phyloP scores from a whole-genome alignment of 2,329 filamentous ascomycete species.

The Aquanectria penicillioides region DNA sequence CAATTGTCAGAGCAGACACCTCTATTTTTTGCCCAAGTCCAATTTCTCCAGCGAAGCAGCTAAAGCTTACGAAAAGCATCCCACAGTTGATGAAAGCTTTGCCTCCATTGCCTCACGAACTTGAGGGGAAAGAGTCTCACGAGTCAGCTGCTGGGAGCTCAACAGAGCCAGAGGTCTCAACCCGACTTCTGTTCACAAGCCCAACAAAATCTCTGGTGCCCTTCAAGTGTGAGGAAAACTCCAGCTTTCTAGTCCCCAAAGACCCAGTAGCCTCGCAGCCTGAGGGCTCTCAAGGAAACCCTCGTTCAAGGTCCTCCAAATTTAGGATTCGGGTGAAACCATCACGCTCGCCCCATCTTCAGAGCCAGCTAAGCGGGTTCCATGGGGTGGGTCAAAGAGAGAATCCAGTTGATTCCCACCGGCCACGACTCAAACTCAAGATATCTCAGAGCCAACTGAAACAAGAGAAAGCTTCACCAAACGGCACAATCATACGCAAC shows the following conservation, averaged over 20 bases:
- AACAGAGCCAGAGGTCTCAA: conserved; percentile 16
- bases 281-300: no score
- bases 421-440: conserved; percentile 47
- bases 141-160: conserved; percentile 9
- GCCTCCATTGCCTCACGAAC: conserved; percentile 57
- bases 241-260: not conserved
- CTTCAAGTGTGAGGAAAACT: conserved; percentile 1
- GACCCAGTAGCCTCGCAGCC: not conserved
- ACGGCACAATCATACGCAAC: conserved; percentile 28
- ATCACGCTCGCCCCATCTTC: conserved; percentile 25
- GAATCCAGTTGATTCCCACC: conserved; percentile 29
- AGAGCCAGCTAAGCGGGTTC: conserved; percentile 11
- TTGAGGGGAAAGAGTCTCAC: conserved; percentile 24
- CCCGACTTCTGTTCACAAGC: conserved; percentile 24
- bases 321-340: conserved; percentile 44
- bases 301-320: conserved; percentile 32
- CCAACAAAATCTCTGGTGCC: conserved; percentile 17
- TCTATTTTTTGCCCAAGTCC: conserved; percentile 58
- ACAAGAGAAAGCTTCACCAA: conserved; percentile 23
- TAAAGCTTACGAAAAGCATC: conserved; percentile 60
- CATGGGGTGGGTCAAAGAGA: not conserved
- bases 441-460: conserved; percentile 44
- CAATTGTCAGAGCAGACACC: conserved; percentile 28
- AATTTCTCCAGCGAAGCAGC: conserved; percentile 56
- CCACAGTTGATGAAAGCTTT: conserved; percentile 64